Percentiles rank a stretch among this genome's conserved stretches.
These are phyloP conservation scores for Tetrahymena thermophila DNA, from an alignment of 73 alveolate genomes.

Conservation along the genomic window DNA sequence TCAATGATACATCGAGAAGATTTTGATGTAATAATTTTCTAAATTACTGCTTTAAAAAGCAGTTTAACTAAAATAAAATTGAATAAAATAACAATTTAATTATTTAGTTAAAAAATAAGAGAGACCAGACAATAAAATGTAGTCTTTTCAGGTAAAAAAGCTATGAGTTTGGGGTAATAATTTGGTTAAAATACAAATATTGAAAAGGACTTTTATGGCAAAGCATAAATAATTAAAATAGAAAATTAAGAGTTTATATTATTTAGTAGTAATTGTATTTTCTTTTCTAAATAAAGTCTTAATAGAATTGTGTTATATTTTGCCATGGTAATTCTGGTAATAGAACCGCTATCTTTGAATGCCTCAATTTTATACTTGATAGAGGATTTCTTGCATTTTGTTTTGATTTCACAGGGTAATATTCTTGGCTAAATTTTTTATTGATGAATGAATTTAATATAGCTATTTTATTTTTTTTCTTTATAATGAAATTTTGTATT, in stretches of 20 bases:
- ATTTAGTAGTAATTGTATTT: neutral
- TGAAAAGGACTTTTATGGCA: neutral
- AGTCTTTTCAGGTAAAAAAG: neutral
- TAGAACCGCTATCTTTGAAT: conserved; percentile 58
- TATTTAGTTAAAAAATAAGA: neutral
- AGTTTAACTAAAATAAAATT: neutral
- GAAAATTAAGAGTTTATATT: neutral
- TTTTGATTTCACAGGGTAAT: conserved; percentile 67
- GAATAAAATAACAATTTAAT: neutral
- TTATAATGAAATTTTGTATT: neutral
- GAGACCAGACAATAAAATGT: neutral
- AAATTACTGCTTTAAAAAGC: neutral
- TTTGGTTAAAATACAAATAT: neutral
- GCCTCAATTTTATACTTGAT: conserved; percentile 48
- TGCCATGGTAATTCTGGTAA: conserved; percentile 67
- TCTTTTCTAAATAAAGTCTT: neutral
- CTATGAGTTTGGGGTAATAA: neutral
- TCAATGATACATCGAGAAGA: neutral
- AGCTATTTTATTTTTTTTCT: neutral
- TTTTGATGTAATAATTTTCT: neutral
- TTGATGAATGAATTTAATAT: neutral
- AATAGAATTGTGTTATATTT: conserved; percentile 56
- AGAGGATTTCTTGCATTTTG: conserved; percentile 67
- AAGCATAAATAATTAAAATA: neutral
- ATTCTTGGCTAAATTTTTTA: neutral